phyloP scores from a whole-genome alignment of 75 land plant genomes.

The Selaginella tamariscina region DNA sequence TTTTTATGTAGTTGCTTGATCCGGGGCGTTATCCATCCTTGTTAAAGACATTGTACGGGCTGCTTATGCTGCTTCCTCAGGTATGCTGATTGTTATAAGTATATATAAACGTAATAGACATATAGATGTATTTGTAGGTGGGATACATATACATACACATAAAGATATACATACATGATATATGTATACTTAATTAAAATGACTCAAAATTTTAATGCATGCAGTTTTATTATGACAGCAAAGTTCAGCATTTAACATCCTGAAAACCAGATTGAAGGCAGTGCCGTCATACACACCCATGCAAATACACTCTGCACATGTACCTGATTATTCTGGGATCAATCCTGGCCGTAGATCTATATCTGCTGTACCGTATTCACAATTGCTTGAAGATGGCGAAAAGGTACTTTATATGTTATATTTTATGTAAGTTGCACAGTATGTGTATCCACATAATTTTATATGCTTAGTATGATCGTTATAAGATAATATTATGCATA shows the following conservation, averaged over 20 bases:
- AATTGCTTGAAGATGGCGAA: not conserved
- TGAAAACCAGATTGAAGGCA: constrained; percentile 6
- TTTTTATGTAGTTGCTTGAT: constrained; percentile 15
- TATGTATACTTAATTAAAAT: too few species aligned
- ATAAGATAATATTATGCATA: too few species aligned
- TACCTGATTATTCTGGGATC: constrained; percentile 12
- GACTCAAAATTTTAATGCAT: not conserved
- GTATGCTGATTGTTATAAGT: not conserved
- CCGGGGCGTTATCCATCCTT: not conserved
- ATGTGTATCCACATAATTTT: too few species aligned
- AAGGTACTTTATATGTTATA: not conserved
- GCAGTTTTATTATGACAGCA: not conserved
- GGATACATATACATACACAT: too few species aligned
- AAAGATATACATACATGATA: too few species aligned
- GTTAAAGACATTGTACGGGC: constrained; percentile 7
- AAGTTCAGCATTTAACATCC: constrained; percentile 5
- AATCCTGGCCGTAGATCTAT: constrained; percentile 23
- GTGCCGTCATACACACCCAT: not conserved
- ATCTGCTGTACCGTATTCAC: constrained; percentile 40
- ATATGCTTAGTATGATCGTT: too few species aligned
- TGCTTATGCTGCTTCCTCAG: constrained; percentile 12
- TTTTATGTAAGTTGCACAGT: too few species aligned
- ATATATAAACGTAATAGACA: not conserved
- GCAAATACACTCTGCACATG: not conserved
- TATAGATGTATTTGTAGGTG: not conserved